These are phyloP conservation scores for Cymbopogon flexuosus DNA, from an alignment of 202 grass and related monocot species.

Conservation along the genomic window DNA sequence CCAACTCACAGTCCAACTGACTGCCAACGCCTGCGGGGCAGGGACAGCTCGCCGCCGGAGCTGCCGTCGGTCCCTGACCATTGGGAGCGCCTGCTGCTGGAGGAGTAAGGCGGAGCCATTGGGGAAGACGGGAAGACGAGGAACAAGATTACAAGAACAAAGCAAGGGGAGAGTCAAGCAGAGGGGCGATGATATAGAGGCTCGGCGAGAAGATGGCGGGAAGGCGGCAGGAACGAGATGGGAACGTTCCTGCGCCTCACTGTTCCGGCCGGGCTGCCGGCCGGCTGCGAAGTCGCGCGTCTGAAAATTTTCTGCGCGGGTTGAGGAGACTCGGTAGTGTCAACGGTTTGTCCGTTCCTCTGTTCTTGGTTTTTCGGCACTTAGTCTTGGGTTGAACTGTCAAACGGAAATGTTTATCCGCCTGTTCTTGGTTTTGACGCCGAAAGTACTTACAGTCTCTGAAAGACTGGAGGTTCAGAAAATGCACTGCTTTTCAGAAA, in stretches of 20 bases:
- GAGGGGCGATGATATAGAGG: conserved; percentile 20
- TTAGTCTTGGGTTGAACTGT: neutral
- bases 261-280: neutral
- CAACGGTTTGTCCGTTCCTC: neutral
- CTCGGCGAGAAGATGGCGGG: conserved; percentile 24
- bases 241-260: conserved; percentile 6
- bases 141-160: conserved; percentile 14
- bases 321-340: conserved; percentile 4
- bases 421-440: neutral
- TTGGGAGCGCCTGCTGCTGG: neutral
- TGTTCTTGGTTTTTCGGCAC: neutral
- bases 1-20: conserved; percentile 38
- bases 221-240: conserved; percentile 34
- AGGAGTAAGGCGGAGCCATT: conserved; percentile 36
- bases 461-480: neutral
- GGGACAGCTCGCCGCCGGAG: conserved; percentile 6
- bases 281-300: neutral
- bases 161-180: neutral
- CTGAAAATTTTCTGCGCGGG: neutral
- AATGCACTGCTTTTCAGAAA: neutral
- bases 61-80: neutral
- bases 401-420: neutral
- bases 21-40: conserved; percentile 40
- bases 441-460: neutral
- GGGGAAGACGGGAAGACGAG: neutral